Percentiles rank a stretch among this genome's conserved stretches.
Conservation (phyloP, 2,329 filamentous ascomycete genomes). For the Helminthosporium solani region DNA sequence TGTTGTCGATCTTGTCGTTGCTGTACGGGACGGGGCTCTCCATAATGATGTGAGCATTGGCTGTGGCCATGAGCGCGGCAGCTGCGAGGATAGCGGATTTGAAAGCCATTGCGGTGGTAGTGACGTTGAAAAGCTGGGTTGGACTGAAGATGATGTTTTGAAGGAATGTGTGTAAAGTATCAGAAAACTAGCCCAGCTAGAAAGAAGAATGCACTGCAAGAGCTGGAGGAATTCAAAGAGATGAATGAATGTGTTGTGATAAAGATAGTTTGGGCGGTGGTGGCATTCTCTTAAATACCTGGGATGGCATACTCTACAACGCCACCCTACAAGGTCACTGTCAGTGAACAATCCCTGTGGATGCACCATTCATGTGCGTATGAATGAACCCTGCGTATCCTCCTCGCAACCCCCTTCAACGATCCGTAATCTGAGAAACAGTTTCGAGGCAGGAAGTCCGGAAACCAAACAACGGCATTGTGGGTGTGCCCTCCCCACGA, state of each 20-base stretch:
- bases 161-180: conserved; percentile 19
- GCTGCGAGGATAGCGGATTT: conserved; percentile 53
- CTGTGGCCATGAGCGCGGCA: conserved; percentile 55
- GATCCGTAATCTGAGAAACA: conserved; percentile 35
- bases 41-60: conserved; percentile 76
- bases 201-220: conserved; percentile 17
- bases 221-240: conserved; percentile 16
- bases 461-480: conserved; percentile 29
- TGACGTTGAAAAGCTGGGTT: conserved; percentile 3
- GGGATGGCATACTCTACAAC: conserved; percentile 2
- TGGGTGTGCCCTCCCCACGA: conserved; percentile 23
- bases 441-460: conserved; percentile 24
- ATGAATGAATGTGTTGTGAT: conserved; percentile 24
- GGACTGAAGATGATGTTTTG: background rate
- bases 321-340: background rate
- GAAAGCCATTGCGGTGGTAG: conserved; percentile 50
- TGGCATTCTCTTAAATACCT: conserved; percentile 28
- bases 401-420: conserved; percentile 8
- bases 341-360: background rate
- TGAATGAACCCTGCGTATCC: background rate
- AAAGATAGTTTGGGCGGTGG: conserved; percentile 12
- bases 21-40: conserved; percentile 64
- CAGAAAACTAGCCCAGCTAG: conserved; percentile 39
- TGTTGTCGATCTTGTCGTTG: conserved; percentile 56
- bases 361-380: no score